Percentiles rank a stretch among this genome's conserved stretches.
phyloP scores from a whole-genome alignment of 495 filamentous ascomycete genomes.

The Aspergillus taichungensis region DNA sequence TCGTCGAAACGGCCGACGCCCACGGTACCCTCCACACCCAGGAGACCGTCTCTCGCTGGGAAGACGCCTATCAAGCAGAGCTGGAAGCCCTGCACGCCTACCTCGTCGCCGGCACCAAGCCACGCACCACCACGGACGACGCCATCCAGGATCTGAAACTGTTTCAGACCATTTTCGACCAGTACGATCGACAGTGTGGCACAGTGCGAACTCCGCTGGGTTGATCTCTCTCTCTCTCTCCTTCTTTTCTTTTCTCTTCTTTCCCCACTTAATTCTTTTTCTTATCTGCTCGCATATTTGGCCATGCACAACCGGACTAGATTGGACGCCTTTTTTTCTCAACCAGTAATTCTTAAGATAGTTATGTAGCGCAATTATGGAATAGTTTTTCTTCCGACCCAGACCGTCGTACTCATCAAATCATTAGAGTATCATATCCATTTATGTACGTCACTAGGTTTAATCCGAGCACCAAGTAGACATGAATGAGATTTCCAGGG shows the following conservation, averaged over 20 bases:
- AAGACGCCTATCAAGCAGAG: conserved; percentile 46
- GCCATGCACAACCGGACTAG: too few species aligned
- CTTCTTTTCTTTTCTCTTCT: background rate
- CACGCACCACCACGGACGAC: conserved; percentile 45
- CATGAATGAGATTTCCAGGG: too few species aligned
- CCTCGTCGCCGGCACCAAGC: conserved; percentile 25
- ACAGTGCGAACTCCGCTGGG: conserved; percentile 34
- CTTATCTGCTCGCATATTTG: background rate
- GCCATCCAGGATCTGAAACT: conserved; percentile 37
- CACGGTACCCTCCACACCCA: conserved; percentile 21
- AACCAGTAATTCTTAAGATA: too few species aligned
- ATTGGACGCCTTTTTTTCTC: too few species aligned
- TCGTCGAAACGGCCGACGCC: conserved; percentile 38
- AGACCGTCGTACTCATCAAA: too few species aligned
- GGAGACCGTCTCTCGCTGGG: conserved; percentile 33
- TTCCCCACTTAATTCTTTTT: background rate
- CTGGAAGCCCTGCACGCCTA: conserved; percentile 40
- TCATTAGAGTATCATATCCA: too few species aligned
- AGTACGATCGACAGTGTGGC: conserved; percentile 36
- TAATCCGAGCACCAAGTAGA: too few species aligned
- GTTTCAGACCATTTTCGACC: conserved; percentile 29
- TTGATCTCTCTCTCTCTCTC: conserved; percentile 6
- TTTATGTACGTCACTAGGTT: too few species aligned
- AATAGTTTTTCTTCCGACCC: too few species aligned
- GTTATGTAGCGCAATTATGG: too few species aligned